A percentile compares a stretch with the other conserved stretches of the same genome.
Conservation (phyloP, 2,329 filamentous ascomycete species). For the Leptodontidium sp. region DNA sequence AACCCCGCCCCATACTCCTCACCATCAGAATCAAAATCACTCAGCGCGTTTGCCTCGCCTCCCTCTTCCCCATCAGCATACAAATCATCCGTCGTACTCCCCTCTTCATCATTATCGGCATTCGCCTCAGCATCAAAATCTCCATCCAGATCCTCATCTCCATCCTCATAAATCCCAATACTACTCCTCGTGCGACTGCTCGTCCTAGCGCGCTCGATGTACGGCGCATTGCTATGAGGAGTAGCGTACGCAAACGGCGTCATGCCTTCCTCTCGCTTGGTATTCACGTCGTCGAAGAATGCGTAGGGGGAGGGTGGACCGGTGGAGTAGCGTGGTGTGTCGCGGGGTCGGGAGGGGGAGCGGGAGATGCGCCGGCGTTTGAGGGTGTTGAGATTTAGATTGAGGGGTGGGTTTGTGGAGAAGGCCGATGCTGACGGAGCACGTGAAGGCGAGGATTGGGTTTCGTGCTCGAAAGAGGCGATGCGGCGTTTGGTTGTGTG, state of each 20-base stretch:
- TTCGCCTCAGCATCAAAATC: conserved; percentile 36
- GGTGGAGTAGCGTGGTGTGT: conserved; percentile 64
- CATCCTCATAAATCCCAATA: conserved; percentile 36
- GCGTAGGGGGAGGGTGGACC: conserved; percentile 43
- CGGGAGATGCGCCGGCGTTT: conserved; percentile 54
- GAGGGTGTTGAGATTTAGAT: conserved; percentile 20
- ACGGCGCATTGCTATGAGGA: conserved; percentile 70
- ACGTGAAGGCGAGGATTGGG: conserved; percentile 37
- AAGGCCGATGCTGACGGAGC: neutral
- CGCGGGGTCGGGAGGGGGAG: conserved; percentile 62
- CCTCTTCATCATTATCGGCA: conserved; percentile 33
- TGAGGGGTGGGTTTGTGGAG: conserved; percentile 5
- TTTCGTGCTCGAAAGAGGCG: conserved; percentile 51
- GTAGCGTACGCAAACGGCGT: conserved; percentile 78
- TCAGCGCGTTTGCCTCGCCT: conserved; percentile 37
- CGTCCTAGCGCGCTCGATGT: conserved; percentile 36
- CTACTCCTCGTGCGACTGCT: conserved; percentile 16
- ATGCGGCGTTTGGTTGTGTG: conserved; percentile 53
- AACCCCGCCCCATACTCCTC: conserved; percentile 6
- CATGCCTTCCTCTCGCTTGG: conserved; percentile 51
- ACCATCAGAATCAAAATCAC: conserved; percentile 34
- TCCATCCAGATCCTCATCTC: conserved; percentile 25
- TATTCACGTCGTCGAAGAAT: conserved; percentile 37
- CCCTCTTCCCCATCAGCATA: conserved; percentile 39
- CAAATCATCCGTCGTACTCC: conserved; percentile 40